Evolutionary conservation across 2,329 filamentous ascomycete species (phyloP).

Genomic region (Leptographium procerum): DNA sequence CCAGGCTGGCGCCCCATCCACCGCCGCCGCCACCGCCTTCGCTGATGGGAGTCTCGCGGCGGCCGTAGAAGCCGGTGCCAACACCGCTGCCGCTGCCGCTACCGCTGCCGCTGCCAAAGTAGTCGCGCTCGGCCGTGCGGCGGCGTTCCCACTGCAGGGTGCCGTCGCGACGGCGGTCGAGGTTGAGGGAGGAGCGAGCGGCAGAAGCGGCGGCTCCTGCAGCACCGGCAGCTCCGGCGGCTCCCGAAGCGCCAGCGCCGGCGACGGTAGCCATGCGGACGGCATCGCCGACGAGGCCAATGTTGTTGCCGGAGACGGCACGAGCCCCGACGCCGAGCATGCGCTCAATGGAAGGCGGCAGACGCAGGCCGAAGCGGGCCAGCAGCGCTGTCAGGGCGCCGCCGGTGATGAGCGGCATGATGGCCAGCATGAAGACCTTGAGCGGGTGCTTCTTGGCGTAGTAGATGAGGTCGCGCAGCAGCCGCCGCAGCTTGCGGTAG

Average conservation of each 20-base stretch:
- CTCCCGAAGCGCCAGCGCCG: conserved; percentile 10
- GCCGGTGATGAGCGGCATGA: conserved; percentile 78
- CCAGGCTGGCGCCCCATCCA: neutral
- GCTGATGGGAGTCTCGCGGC: neutral
- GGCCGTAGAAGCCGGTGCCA: neutral
- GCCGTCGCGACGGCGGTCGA: conserved; percentile 24
- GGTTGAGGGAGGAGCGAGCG: neutral
- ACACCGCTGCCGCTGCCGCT: conserved; percentile 12
- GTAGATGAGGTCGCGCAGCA: conserved; percentile 68
- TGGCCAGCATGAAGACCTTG: conserved; percentile 77
- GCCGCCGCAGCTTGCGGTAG: conserved; percentile 62
- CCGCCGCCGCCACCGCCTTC: neutral
- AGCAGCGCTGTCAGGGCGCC: conserved; percentile 71
- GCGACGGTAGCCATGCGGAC: conserved; percentile 36
- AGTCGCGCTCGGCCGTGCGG: conserved; percentile 24
- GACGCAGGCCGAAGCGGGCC: conserved; percentile 63
- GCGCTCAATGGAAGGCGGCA: conserved; percentile 54
- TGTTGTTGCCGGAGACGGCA: conserved; percentile 33
- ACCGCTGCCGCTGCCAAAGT: conserved; percentile 18
- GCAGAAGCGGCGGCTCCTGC: conserved; percentile 15
- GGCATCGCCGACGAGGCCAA: conserved; percentile 43
- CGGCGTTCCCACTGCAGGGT: conserved; percentile 27
- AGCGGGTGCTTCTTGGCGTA: conserved; percentile 76
- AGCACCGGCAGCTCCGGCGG: conserved; percentile 10
- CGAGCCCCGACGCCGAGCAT: conserved; percentile 43